Evolutionary conservation across 2,329 filamentous ascomycete species (phyloP), one percentile per base, ranked within the genome.

Genomic region (Neonectria coccinea): DNA sequence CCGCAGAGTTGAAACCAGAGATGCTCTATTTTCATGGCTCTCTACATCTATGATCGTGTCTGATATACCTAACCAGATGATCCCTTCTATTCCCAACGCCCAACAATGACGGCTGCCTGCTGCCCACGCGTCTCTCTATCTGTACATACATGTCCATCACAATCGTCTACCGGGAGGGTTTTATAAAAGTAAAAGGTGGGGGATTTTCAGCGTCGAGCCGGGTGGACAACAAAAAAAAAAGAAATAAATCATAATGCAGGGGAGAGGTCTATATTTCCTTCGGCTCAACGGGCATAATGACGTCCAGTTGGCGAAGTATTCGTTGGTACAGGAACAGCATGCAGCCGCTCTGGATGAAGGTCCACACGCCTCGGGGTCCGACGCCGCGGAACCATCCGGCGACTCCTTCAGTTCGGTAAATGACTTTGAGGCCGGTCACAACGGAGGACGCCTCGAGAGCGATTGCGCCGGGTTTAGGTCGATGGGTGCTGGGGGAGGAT

Each of bases 301-400:
- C 70, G 61, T 94, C 91, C 70, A 98, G 86, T 79, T 90, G 88
- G 74, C 91, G 90, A 76, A 98, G 81, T 60, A 98, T 83, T 65
- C 90, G 91, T 81, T 98, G 95, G 79, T 98, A 98, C 78, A 97
- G 84, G 72, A 98, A 94, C 76, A 98, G 84, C 95, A 98, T 98
- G 70, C 93, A 97, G 45, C 94, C 92, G 75, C 92, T 97, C 82
- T 99, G 96, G 62, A 98, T 93, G 75, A 95, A 97, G 22, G 96
- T 99, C 96, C 96, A 99, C 14, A 98, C 93, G 62, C 91, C 91
- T 58, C 96, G 88, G 2, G 96, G 96, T 0, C 95, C 95, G 2
- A 99, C 95, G 27, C 96, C 96, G 62, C 96, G 89, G 80, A 99
- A 99, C 90, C 93, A 97, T 1, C 96, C 97, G 2, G 87, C 87